Conservation (phyloP, 2,329 filamentous ascomycete genomes). For the Alternaria postmessia region DNA sequence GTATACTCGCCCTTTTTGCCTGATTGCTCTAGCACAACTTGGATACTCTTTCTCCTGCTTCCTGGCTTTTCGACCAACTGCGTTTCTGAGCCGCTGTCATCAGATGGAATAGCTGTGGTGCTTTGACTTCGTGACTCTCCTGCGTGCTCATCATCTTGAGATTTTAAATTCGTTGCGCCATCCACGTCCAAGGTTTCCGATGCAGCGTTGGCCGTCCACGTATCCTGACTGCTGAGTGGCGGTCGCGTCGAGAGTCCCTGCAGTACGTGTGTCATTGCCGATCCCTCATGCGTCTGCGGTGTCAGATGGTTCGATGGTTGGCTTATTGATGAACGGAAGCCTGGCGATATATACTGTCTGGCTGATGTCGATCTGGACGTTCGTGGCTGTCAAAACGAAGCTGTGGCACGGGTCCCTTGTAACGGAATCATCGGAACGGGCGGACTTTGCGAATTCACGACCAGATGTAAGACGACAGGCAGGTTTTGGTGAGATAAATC, state of each 20-base stretch:
- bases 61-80: slow-evolving; percentile 11
- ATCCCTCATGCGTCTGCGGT: slow-evolving; percentile 27
- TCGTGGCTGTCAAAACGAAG: slow-evolving; percentile 12
- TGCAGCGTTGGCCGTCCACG: slow-evolving; percentile 40
- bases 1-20: slow-evolving; percentile 57
- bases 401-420: slow-evolving; percentile 24
- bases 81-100: slow-evolving; percentile 29
- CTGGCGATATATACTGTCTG: slow-evolving; percentile 7
- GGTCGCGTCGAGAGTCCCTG: slow-evolving; percentile 36
- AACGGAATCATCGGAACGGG: slow-evolving; percentile 17
- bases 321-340: background rate
- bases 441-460: background rate
- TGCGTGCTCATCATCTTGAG: slow-evolving; percentile 49
- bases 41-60: slow-evolving; percentile 52
- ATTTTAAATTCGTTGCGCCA: slow-evolving; percentile 51
- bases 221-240: slow-evolving; percentile 26
- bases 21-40: slow-evolving; percentile 58
- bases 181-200: slow-evolving; percentile 49
- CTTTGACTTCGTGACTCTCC: slow-evolving; percentile 43
- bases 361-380: background rate
- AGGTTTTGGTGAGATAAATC: slow-evolving; percentile 3
- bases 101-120: slow-evolving; percentile 37
- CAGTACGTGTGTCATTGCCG: slow-evolving; percentile 39
- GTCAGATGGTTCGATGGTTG: slow-evolving; percentile 14
- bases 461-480: slow-evolving; percentile 3